Percentiles rank a stretch among this genome's conserved stretches.
phyloP scores from a whole-genome alignment of 768 basidiomycete species.

The Termitomyces heimii region DNA sequence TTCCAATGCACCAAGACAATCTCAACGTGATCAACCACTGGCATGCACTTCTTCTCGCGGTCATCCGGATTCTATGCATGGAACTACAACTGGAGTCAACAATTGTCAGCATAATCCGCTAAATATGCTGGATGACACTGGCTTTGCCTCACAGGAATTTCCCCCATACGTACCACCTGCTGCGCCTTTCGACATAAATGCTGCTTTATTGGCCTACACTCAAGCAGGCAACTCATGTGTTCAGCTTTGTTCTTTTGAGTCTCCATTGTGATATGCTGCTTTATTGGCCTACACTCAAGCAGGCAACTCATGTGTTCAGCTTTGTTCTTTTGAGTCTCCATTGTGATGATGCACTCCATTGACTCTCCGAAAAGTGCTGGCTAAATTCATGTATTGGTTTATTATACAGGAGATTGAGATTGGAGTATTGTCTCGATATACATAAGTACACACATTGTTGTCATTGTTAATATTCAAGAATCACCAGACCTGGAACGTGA shows the following conservation, averaged over 20 bases:
- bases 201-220: constrained; percentile 6
- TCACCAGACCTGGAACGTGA: constrained; percentile 36
- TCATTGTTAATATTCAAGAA: constrained; percentile 19
- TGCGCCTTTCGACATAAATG: constrained; percentile 8
- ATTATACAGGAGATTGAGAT: constrained; percentile 6
- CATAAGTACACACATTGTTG: not conserved
- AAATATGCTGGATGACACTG: not conserved
- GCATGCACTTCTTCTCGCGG: not conserved
- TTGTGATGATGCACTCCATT: not conserved
- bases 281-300: constrained; percentile 1
- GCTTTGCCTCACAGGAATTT: constrained; percentile 1
- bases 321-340: not conserved
- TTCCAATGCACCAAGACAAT: not conserved
- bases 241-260: not conserved
- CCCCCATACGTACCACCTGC: not conserved
- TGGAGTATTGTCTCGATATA: constrained; percentile 3
- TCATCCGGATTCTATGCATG: not conserved
- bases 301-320: not conserved
- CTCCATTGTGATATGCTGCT: constrained; percentile 5
- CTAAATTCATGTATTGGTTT: not conserved
- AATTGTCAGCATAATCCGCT: not conserved
- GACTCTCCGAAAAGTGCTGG: not conserved
- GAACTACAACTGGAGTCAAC: not conserved
- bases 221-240: not conserved
- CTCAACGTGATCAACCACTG: not conserved